These are phyloP conservation scores for Phytopythium aichiense DNA, from an alignment of 352 stramenopile genomes.

Conservation along the genomic window DNA sequence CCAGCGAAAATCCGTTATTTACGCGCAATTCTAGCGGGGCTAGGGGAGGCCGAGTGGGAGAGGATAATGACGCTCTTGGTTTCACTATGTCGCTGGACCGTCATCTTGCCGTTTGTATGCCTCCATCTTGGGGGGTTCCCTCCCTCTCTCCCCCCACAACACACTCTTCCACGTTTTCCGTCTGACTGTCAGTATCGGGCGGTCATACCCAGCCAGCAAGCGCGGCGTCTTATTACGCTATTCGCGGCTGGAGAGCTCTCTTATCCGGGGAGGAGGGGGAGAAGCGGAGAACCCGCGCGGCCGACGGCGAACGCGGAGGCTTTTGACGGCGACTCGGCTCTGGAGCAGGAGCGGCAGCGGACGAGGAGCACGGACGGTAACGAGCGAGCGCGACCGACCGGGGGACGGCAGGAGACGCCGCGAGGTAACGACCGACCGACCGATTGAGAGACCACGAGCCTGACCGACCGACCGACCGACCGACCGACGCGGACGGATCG, in stretches of 20 bases:
- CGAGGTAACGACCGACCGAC: background rate
- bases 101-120: background rate
- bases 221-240: background rate
- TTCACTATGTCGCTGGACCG: background rate
- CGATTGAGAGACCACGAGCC: too few species aligned
- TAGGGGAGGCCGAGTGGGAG: background rate
- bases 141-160: background rate
- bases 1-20: background rate
- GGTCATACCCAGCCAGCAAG: background rate
- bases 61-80: background rate
- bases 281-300: too few species aligned
- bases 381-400: too few species aligned
- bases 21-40: background rate
- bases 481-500: background rate
- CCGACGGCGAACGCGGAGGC: too few species aligned
- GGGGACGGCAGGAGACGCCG: too few species aligned
- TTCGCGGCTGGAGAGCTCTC: slow-evolving; percentile 1
- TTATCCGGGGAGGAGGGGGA: background rate
- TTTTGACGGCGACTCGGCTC: too few species aligned
- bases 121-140: background rate
- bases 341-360: too few species aligned
- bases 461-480: background rate
- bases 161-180: background rate
- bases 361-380: too few species aligned
- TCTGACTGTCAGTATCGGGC: background rate